Base-by-base conservation (phyloP, 495 filamentous ascomycete genomes). In the Xylaria palmicola region DNA sequence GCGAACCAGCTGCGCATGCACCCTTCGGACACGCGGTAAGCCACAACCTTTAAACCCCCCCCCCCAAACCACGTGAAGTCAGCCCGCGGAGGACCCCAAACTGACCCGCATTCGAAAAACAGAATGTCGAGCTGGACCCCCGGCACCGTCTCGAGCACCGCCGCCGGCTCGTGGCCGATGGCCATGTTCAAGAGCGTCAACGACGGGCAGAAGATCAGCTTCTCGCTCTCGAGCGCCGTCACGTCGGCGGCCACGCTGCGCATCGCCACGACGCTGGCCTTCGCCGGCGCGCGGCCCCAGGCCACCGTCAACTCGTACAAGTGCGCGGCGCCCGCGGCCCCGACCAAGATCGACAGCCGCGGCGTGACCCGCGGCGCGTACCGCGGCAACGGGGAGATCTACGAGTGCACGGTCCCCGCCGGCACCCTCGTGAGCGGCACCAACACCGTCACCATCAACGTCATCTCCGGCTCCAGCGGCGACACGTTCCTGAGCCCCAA, bases 341-440 rank as follows among this genome's bases (percentile, higher is more conserved):
- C 66, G 13, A 67, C 71, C 4, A 63, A 69, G 40, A 77, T 85
- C 34, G 75, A 85, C 62, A 78, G 74, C 9, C 74, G 83, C 0
- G 83, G 83, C 6, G 75, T 85, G 9, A 85, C 83, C 13, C 67
- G 83, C 19, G 82, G 83, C 8, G 79, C 81, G 1, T 85, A 84
- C 59, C 67, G 80, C 0, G 82, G 83, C 0, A 69, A 72, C 41
- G 79, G 81, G 0, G 79, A 85, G 43, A 72, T 81, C 0, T 85
- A 85, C 54, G 72, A 77, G 34, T 79, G 82, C 22, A 54, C 66
- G 0, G 72, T 85, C 40, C 77, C 80, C 0, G 60, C 75, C 1
- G 78, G 79, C 2, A 78, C 69, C 6, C 73, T 85, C 53, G 73
- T 78, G 10, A 72, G 60, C 20, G 83, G 82, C 1, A 59, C 44